Conservation (phyloP, 2,329 filamentous ascomycete genomes). For the Didymosphaeria variabile region DNA sequence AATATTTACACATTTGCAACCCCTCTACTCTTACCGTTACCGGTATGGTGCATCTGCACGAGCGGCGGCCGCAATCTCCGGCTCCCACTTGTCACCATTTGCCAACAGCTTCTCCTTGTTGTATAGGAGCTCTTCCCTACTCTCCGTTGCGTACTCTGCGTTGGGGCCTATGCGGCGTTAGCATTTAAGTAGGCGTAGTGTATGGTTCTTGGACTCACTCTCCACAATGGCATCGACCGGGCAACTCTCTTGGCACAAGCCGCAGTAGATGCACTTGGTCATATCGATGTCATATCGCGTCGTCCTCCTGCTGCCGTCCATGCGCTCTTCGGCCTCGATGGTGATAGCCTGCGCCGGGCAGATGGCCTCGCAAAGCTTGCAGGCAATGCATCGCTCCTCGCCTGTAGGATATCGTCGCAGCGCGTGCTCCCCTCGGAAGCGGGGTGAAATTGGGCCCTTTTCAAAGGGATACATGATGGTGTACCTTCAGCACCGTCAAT, state of each 20-base stretch:
- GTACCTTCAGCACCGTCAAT: constrained; percentile 69
- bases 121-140: constrained; percentile 92
- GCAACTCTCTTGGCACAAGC: constrained; percentile 98
- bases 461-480: constrained; percentile 99
- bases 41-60: constrained; percentile 86
- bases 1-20: constrained; percentile 45
- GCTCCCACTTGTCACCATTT: constrained; percentile 84
- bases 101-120: constrained; percentile 95
- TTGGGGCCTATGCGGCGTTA: constrained; percentile 64
- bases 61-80: constrained; percentile 90
- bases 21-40: constrained; percentile 34
- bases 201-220: constrained; percentile 55
- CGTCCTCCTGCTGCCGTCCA: constrained; percentile 92
- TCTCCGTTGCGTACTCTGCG: constrained; percentile 78
- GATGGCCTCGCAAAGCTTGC: constrained; percentile 98
- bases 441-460: constrained; percentile 96
- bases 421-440: constrained; percentile 98
- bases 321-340: constrained; percentile 97
- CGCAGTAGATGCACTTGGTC: constrained; percentile 99
- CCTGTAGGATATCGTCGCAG: constrained; percentile 95
- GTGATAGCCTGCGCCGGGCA: constrained; percentile 99
- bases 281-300: constrained; percentile 99
- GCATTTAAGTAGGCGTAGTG: constrained; percentile 1
- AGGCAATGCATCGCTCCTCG: constrained; percentile 98
- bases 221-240: constrained; percentile 95